Conservation (phyloP, 345 rosid genomes). For the Salix dunnii region DNA sequence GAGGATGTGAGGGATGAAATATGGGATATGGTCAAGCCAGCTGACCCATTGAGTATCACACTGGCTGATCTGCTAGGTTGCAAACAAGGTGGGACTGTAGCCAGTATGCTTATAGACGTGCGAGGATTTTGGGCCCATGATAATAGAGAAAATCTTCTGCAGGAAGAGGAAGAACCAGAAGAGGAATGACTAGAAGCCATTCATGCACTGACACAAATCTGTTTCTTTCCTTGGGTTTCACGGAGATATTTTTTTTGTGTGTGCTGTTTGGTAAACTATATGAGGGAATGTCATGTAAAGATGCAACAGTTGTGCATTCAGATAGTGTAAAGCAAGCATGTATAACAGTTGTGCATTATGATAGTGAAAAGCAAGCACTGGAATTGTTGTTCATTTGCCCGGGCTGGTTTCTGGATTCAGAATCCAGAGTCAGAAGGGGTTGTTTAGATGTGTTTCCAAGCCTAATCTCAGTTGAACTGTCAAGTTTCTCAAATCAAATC, state of each 20-base stretch:
- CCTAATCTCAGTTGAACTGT: background rate
- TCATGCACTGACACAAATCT: slow-evolving; percentile 9
- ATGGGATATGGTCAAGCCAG: slow-evolving; percentile 99
- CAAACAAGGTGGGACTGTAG: slow-evolving; percentile 96
- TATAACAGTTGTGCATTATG: background rate
- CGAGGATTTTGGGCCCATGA: slow-evolving; percentile 99
- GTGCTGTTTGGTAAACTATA: background rate
- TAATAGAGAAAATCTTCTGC: slow-evolving; percentile 96
- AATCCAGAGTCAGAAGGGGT: background rate
- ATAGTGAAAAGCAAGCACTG: background rate
- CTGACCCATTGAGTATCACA: slow-evolving; percentile 68
- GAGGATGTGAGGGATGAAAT: slow-evolving; percentile 98
- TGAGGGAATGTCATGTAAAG: background rate
- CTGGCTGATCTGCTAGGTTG: slow-evolving; percentile 73
- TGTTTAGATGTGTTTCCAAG: too few relatives aligned
- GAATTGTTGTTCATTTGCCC: too few relatives aligned
- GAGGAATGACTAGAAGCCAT: slow-evolving; percentile 27
- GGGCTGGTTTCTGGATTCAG: background rate
- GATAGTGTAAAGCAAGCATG: background rate
- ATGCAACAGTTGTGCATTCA: background rate
- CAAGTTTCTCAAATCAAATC: background rate
- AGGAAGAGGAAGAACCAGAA: slow-evolving; percentile 97
- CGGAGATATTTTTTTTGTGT: slow-evolving; percentile 4
- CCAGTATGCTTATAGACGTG: slow-evolving; percentile 95
- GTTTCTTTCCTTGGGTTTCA: slow-evolving; percentile 1